phyloP scores from a whole-genome alignment of 192 early-diverging fungal species.

The Spizellomyces sp. region DNA sequence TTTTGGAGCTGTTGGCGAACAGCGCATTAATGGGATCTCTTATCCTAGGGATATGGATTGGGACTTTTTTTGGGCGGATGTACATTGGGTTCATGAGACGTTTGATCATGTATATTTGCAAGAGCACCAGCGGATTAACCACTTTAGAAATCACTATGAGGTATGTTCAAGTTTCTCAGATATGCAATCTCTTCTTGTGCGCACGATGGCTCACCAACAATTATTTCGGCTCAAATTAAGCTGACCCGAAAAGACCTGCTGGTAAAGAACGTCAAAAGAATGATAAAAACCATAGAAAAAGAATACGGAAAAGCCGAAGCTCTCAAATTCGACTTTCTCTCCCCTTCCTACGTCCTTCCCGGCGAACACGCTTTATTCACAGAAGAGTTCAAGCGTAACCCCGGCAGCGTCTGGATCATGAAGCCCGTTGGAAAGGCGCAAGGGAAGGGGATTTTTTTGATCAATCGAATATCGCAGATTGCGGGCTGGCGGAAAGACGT shows the following conservation, averaged over 20 bases:
- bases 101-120: constrained; percentile 66
- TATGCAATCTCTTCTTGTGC: too few species aligned
- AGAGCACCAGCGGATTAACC: constrained; percentile 64
- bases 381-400: constrained; percentile 68
- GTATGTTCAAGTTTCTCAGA: constrained; percentile 28
- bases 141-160: constrained; percentile 70
- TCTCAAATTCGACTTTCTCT: constrained; percentile 61
- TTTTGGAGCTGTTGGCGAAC: not conserved
- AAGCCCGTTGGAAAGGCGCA: constrained; percentile 71
- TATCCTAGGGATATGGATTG: constrained; percentile 55
- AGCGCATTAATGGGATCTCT: not conserved
- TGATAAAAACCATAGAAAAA: constrained; percentile 66
- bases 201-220: not conserved
- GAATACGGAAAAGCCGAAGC: constrained; percentile 60
- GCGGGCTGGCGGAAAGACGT: constrained; percentile 60
- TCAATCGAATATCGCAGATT: constrained; percentile 66
- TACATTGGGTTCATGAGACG: constrained; percentile 69
- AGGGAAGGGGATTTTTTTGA: constrained; percentile 69
- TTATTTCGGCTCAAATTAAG: constrained; percentile 20
- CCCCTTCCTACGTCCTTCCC: constrained; percentile 59
- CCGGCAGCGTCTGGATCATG: constrained; percentile 68
- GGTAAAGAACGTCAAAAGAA: constrained; percentile 68
- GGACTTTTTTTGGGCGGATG: constrained; percentile 69
- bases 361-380: constrained; percentile 67
- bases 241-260: constrained; percentile 67